Evolutionary conservation across 345 rosid species (phyloP), one percentile per base, ranked within the genome.

Genomic region (Melaleuca alternifolia): DNA sequence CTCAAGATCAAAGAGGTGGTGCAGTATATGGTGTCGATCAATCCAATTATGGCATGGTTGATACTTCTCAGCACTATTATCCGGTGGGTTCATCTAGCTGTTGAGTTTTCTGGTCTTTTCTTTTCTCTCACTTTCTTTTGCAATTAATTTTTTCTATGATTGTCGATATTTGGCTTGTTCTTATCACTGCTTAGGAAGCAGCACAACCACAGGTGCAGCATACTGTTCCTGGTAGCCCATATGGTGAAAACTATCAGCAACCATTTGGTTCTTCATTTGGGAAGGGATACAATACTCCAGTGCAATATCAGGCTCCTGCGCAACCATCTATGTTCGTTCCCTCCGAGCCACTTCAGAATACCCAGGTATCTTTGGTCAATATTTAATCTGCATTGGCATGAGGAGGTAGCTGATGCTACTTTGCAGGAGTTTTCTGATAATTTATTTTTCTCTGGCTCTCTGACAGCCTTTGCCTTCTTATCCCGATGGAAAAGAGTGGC

Each of bases 251-350:
- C 86, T 94, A 95, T 90, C 98, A 91, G 84, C 97, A 91, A 86
- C 85, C 87, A 79, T 88, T 89, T 84, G 89, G 85, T 62, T 65
- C 94, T 87, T 84, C 95, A 28, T 50, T 51, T 44, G 88, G 89
- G 14, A 51, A 75, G 89, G 93, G 89, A 85, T 96, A 93, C 90
- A 88, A 51, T 85, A 90, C 93, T 91, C 82, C 95, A 30, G 89
- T 89, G 62, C 86, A 37, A 77, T 88, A 85, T 88, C 83, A 54
- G 13, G 23, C 86, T 84, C 53, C 83, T 62, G 30, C 82, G 90
- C 96, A 87, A 85, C 90, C 95, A 53, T 85, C 90, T 46, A 93
- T 94, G 93, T 94, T 91, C 90, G 89, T 97, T 92, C 98, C 96
- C 87, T 91, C 94, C n/a, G 94, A 88, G 84, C 88, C 93, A 79